Evolutionary conservation across 768 basidiomycete species (phyloP).

Genomic region (Gymnopilus junonius): DNA sequence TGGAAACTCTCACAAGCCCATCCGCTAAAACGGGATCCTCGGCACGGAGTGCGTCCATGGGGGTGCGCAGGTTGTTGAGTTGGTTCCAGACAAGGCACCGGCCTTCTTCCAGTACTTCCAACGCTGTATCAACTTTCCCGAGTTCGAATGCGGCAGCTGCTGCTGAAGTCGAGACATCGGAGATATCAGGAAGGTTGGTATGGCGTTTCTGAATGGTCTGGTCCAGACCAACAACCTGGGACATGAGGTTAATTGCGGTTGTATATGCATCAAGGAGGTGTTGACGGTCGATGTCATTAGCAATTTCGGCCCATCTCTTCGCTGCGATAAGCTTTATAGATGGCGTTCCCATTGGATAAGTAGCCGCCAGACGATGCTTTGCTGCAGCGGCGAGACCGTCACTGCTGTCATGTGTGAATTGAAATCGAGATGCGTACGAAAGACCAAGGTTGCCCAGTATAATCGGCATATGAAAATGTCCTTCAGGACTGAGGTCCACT

Average conservation of each 20-base stretch:
- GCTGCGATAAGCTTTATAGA: neutral
- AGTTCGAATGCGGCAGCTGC: neutral
- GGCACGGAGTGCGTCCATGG: constrained; percentile 15
- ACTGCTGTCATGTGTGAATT: neutral
- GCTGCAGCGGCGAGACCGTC: constrained; percentile 20
- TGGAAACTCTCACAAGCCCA: neutral
- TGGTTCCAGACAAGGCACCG: constrained; percentile 27
- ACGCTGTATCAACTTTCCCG: neutral
- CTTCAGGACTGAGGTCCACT: neutral
- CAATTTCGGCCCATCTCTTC: neutral
- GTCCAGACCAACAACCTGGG: neutral
- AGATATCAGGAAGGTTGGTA: neutral
- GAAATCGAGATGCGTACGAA: constrained; percentile 3
- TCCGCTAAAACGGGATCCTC: neutral
- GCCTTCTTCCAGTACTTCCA: constrained; percentile 30
- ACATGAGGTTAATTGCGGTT: neutral
- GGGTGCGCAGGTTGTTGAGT: constrained; percentile 23
- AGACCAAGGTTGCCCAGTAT: neutral
- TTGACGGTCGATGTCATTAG: neutral
- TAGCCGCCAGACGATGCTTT: neutral
- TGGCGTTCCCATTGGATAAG: neutral
- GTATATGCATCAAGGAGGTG: neutral
- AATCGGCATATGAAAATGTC: neutral
- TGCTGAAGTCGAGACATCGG: neutral
- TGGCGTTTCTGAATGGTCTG: neutral